Percentiles rank a stretch among this genome's conserved stretches.
Conservation (phyloP, 305 asterid species). For the Withania somnifera region DNA sequence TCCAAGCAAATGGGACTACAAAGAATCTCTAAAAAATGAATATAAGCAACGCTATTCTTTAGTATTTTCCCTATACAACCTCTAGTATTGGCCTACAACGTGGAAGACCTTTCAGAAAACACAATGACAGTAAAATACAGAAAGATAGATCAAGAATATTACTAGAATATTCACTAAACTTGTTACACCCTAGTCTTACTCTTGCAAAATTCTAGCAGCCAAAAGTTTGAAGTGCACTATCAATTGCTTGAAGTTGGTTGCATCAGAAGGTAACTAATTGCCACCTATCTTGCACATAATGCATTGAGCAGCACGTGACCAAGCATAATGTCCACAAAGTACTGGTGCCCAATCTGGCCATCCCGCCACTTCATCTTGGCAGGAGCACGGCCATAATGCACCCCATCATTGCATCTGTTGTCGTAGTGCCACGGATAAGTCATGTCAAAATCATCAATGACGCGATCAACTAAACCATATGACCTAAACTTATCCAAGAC, state of each 20-base stretch:
- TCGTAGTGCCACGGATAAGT: slow-evolving; percentile 91
- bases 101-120: background rate
- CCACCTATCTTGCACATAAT: slow-evolving; percentile 23
- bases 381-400: slow-evolving; percentile 95
- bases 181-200: background rate
- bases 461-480: slow-evolving; percentile 34
- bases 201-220: background rate
- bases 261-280: background rate
- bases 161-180: background rate
- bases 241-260: background rate
- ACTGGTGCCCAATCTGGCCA: slow-evolving; percentile 80
- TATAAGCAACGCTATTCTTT: background rate
- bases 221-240: background rate
- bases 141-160: background rate
- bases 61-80: background rate
- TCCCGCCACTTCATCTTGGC: slow-evolving; percentile 67
- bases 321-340: slow-evolving; percentile 86
- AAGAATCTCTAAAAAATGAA: background rate
- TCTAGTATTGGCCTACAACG: background rate
- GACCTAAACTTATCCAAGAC: slow-evolving; percentile 66
- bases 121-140: background rate
- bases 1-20: background rate
- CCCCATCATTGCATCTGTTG: slow-evolving; percentile 86
- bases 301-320: slow-evolving; percentile 67
- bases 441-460: slow-evolving; percentile 73